Evolutionary conservation across 1,284 basidiomycete genomes (phyloP), one percentile per base, ranked within the genome.

Genomic region (Tylopilus sp.): DNA sequence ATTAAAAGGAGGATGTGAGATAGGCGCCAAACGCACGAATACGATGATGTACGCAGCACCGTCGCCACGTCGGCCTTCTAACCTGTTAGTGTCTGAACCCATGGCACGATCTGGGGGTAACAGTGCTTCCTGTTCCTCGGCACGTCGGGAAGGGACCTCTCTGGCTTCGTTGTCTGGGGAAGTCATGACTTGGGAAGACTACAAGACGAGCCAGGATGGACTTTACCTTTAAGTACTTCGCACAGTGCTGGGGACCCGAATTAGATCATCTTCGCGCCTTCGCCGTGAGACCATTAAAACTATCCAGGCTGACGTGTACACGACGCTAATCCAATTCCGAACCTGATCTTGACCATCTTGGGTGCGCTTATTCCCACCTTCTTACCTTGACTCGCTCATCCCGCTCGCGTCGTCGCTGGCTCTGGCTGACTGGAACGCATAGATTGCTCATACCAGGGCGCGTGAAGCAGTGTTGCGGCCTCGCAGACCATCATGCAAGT

Each of bases 51-150:
- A 44, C 6, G 68, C 64, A 7, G 55, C 12, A 11, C 35, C 31
- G n/a, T 67, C 65, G 1, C 58, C 48, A 13, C 41, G 11, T 23
- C 67, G 60, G 4, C 40, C 51, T 29, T 70, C 67, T 38, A 46
- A 46, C 15, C 42, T 67, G 15, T 26, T 1, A 18, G 15, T 4
- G 34, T 63, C 54, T 13, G 67, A 51, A 8, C 18, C n/a, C 67
- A 68, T 63, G 2, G 44, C n/a, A 3, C 28, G 42, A 18, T 40
- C 42, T 2, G 45, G 7, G 1, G 51, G 38, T 15, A 64, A 52
- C 11, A 67, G 53, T 5, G 10, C 16, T 29, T 66, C 46, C 4
- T 57, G 54, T 25, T 65, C 62, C 16, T 61, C 61, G 8, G 2
- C 7, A 12, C 37, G 29, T 3, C 21, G 8, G n/a, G 21, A 25